Base-by-base conservation (phyloP, 2,329 filamentous ascomycete species). In the Hypoxylon sp. region DNA sequence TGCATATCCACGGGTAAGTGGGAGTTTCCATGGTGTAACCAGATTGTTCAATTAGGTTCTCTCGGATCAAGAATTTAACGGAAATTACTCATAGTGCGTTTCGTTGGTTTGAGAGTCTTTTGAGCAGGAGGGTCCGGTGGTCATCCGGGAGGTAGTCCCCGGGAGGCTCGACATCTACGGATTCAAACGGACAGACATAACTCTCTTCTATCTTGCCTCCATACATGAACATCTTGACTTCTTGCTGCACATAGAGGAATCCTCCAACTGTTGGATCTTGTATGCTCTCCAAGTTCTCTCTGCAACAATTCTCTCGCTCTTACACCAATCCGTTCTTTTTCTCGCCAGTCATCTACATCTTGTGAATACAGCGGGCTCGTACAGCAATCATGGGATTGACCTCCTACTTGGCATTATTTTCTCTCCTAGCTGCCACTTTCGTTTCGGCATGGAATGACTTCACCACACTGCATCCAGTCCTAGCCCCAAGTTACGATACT, bases 401-500 rank as follows among this genome's bases (percentile, higher is more conserved):
- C 11, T 30, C 50, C 16, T 61, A 44, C 22, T 64, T 64, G 24
- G 28, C 50, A 20, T 64, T 38, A 18, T 33, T 59, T 30, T 57
- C 64, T 22, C 33, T 44, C 18, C 32, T 67, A 4, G 46, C 64
- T 42, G 14, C 12, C 46, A 45, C 50, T 8, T 46, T 28, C 24
- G 36, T 61, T 26, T 55, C 57, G n/a, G 50, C 54, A 20, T 62
- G 42, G 64, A 64, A 67, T 45, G 40, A 67, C 30, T 67, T 64
- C 56, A 49, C 56, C 18, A 22, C 50, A n/a, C 33, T 64, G 9
- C 64, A 52, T 24, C 60, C 68, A 7, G 33, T 62, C 18, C 54
- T 65, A 26, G 62, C 69, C 22, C 61, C 67, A n/a, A 46, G 61
- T 57, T 61, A 64, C 16, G 66, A 71, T 42, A 55, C 32, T 24